Evolutionary conservation across 352 stramenopile species (phyloP).

Genomic region (Globisporangium megalacanthum): DNA sequence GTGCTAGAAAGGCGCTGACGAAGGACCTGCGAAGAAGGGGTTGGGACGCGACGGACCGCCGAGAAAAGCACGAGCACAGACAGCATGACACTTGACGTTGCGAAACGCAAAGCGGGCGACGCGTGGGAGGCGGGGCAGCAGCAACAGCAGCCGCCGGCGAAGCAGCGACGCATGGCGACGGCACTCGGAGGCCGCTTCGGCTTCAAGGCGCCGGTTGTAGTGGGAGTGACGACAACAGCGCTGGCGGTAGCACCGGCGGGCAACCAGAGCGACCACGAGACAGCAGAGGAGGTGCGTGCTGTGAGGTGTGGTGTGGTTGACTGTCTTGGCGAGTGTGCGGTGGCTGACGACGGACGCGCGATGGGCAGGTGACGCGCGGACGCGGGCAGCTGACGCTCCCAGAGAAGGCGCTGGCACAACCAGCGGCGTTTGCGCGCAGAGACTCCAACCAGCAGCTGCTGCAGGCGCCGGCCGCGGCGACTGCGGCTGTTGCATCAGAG

Average conservation of each 20-base stretch:
- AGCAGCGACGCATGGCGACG: not conserved
- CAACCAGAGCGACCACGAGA: conserved; percentile 22
- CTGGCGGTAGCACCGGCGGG: conserved; percentile 4
- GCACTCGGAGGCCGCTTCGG: conserved; percentile 18
- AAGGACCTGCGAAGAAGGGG: no score
- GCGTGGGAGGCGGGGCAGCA: no score
- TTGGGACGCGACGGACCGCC: no score
- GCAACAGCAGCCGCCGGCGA: not conserved
- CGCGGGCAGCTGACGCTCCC: conserved; percentile 12
- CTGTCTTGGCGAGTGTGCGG: not conserved
- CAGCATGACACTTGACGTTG: no score
- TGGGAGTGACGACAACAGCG: conserved; percentile 2
- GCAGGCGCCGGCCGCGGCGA: no score
- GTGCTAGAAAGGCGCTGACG: no score
- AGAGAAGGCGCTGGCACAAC: conserved; percentile 15
- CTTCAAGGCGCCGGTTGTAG: conserved; percentile 16
- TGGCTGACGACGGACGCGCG: not conserved
- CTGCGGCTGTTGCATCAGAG: no score
- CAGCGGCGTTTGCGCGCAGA: conserved; percentile 12
- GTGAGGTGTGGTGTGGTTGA: not conserved
- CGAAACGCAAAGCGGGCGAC: not conserved
- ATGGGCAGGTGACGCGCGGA: conserved; percentile 4
- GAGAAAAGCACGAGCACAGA: no score
- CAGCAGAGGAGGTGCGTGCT: not conserved
- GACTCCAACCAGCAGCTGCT: conserved; percentile 6